Evolutionary conservation across 208 protist genomes (phyloP).

Genomic region (Crithidia thermophila): DNA sequence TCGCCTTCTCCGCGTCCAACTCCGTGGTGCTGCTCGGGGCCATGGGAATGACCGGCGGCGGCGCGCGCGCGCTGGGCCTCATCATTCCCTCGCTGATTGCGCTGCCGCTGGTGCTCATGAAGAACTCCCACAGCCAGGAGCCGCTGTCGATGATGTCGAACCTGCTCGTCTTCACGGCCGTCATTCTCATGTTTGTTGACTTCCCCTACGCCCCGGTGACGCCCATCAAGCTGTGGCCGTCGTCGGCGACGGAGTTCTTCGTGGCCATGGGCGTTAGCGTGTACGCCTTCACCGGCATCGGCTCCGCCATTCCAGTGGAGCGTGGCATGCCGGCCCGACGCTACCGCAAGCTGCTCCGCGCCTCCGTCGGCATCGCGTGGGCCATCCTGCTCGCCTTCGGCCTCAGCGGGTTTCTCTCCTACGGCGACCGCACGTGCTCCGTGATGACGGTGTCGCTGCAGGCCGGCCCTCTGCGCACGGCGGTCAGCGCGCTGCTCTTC

Average conservation of each 20-base stretch:
- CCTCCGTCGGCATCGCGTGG: conserved; percentile 34
- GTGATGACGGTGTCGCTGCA: conserved; percentile 62
- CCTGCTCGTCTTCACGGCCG: conserved; percentile 39
- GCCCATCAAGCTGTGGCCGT: conserved; percentile 39
- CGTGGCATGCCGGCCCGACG: conserved; percentile 43
- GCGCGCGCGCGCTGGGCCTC: conserved; percentile 39
- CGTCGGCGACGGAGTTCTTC: conserved; percentile 47
- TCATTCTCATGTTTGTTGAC: conserved; percentile 49
- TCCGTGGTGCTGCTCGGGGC: conserved; percentile 41
- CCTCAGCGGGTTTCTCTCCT: conserved; percentile 48
- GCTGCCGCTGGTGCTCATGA: conserved; percentile 60
- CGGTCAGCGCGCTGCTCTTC: conserved; percentile 56
- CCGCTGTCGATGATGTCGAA: conserved; percentile 53
- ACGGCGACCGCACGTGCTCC: conserved; percentile 55
- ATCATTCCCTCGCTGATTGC: conserved; percentile 49
- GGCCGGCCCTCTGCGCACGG: conserved; percentile 40
- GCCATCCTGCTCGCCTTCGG: conserved; percentile 43
- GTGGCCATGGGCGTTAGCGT: conserved; percentile 54
- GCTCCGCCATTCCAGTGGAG: conserved; percentile 42
- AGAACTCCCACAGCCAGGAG: conserved; percentile 42
- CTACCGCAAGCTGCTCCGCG: conserved; percentile 43
- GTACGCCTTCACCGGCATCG: conserved; percentile 65
- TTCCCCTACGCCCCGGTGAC: conserved; percentile 42
- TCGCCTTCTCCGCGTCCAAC: conserved; percentile 60
- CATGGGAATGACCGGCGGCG: conserved; percentile 48